These are phyloP conservation scores for Neospora caninum DNA, from an alignment of 169 alveolate species.

Conservation along the genomic window DNA sequence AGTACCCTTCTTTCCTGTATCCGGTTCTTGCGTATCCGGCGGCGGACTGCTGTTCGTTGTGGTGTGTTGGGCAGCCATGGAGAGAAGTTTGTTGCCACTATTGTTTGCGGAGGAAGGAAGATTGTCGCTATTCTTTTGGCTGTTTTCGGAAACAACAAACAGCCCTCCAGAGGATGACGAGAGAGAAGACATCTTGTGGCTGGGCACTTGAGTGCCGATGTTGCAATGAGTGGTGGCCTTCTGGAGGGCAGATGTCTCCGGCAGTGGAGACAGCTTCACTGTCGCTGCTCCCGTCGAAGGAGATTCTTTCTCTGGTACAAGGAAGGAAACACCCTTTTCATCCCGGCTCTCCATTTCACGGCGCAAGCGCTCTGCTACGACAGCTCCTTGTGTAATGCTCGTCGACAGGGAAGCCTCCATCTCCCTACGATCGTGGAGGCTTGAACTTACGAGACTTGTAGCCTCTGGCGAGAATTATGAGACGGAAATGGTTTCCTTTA, in stretches of 20 bases:
- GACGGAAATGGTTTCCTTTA: no score
- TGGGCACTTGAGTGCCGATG: background rate
- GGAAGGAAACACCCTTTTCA: background rate
- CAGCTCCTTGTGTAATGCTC: background rate
- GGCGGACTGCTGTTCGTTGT: background rate
- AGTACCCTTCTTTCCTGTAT: background rate
- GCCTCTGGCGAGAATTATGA: no score
- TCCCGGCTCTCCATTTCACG: background rate
- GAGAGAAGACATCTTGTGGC: background rate
- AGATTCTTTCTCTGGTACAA: no score
- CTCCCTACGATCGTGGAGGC: background rate
- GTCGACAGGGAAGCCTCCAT: background rate
- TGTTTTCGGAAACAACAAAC: background rate
- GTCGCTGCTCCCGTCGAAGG: no score
- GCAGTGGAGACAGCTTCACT: no score
- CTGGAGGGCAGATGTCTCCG: background rate
- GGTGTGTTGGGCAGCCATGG: background rate
- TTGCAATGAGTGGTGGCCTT: background rate
- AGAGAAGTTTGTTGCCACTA: background rate
- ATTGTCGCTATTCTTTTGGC: background rate
- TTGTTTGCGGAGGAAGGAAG: background rate
- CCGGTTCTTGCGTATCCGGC: background rate
- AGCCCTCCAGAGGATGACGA: background rate
- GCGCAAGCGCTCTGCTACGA: background rate
- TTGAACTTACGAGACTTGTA: no score